A percentile compares a stretch with the other conserved stretches of the same genome.
Conservation (phyloP, 225 moss, liverwort and hornwort genomes). For the Antitrichia curtipendula region DNA sequence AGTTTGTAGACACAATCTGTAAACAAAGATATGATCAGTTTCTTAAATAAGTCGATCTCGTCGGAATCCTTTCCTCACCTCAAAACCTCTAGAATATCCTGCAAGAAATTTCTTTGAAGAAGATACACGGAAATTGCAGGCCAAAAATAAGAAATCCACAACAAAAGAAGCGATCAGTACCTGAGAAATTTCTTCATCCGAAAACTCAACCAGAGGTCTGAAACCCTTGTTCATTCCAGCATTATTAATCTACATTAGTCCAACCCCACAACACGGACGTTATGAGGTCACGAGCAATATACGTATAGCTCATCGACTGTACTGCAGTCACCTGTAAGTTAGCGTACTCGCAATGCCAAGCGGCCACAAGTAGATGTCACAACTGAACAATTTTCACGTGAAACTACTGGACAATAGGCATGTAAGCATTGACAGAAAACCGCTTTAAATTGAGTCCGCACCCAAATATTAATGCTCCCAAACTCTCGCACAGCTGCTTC, state of each 20-base stretch:
- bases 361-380: background rate
- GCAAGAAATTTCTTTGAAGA: background rate
- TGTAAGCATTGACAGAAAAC: background rate
- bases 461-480: constrained; percentile 65
- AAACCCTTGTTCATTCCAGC: constrained; percentile 93
- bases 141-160: background rate
- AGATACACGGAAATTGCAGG: background rate
- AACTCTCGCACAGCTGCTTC: constrained; percentile 61
- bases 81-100: background rate
- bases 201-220: constrained; percentile 73
- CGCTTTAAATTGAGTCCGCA: constrained; percentile 5
- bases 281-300: background rate
- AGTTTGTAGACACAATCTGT: constrained; percentile 88
- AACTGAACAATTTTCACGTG: background rate
- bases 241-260: constrained; percentile 55
- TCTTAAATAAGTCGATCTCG: background rate
- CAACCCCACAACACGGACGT: background rate
- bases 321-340: background rate
- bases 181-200: constrained; percentile 73
- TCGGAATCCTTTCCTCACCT: background rate
- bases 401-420: background rate
- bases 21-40: background rate
- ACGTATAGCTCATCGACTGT: background rate
- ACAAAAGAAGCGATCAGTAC: background rate
- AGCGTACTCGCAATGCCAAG: background rate